Conservation (phyloP, 176 grass and related monocot genomes). For the Bonia amplexicaulis region DNA sequence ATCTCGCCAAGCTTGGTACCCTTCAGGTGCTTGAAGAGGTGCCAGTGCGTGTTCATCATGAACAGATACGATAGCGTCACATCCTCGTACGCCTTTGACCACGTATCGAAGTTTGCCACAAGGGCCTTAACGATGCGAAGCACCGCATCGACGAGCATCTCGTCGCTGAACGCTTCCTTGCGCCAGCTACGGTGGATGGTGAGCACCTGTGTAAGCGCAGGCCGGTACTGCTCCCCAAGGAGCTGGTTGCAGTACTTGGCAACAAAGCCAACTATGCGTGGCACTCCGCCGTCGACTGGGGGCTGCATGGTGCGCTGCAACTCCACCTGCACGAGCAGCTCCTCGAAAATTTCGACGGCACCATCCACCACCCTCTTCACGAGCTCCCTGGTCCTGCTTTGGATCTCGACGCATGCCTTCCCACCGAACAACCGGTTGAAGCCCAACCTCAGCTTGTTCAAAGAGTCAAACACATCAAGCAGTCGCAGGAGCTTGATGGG, state of each 20-base stretch:
- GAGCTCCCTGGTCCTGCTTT: slow-evolving; percentile 60
- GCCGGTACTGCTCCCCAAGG: slow-evolving; percentile 46
- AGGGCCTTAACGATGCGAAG: slow-evolving; percentile 52
- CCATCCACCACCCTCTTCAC: slow-evolving; percentile 79
- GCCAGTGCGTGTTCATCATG: slow-evolving; percentile 75
- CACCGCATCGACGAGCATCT: slow-evolving; percentile 51
- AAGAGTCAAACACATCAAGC: slow-evolving; percentile 59
- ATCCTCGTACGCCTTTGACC: slow-evolving; percentile 67
- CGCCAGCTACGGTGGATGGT: slow-evolving; percentile 81
- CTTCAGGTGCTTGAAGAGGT: slow-evolving; percentile 82
- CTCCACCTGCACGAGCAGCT: slow-evolving; percentile 70
- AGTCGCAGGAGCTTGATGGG: slow-evolving; percentile 73
- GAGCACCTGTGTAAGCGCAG: slow-evolving; percentile 57
- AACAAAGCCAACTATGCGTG: slow-evolving; percentile 56
- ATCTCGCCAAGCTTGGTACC: slow-evolving; percentile 66
- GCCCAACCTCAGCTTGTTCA: slow-evolving; percentile 59
- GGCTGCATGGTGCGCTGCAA: slow-evolving; percentile 59
- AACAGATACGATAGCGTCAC: slow-evolving; percentile 38
- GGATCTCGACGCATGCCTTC: slow-evolving; percentile 68
- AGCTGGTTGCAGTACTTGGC: slow-evolving; percentile 75
- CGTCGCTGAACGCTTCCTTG: slow-evolving; percentile 53
- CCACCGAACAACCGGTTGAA: slow-evolving; percentile 74
- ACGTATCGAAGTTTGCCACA: slow-evolving; percentile 62
- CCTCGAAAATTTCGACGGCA: slow-evolving; percentile 61
- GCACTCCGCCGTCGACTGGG: slow-evolving; percentile 46